phyloP scores from a whole-genome alignment of 2,329 filamentous ascomycete species.

The Fusarium anthophilum region DNA sequence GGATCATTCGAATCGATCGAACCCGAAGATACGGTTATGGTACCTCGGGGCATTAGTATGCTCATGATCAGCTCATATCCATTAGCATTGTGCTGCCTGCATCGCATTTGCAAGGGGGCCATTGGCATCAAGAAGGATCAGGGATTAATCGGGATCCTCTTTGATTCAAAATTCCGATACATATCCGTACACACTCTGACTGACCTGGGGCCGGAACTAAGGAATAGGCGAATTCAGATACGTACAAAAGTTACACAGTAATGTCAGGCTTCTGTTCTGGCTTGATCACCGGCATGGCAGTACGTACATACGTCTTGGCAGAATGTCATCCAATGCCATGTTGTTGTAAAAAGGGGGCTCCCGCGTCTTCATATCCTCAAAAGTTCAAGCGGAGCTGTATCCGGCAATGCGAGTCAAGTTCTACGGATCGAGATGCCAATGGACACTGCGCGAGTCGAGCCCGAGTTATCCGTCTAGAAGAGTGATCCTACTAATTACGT shows the following conservation, averaged over 20 bases:
- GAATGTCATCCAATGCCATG: slow-evolving; percentile 23
- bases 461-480: slow-evolving; percentile 12
- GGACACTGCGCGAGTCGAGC: slow-evolving; percentile 13
- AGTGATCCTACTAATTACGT: slow-evolving; percentile 28
- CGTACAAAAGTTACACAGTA: slow-evolving; percentile 1
- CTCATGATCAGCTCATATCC: slow-evolving; percentile 3
- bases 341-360: slow-evolving; percentile 11
- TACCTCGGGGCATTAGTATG: background rate
- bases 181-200: background rate
- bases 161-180: slow-evolving; percentile 6
- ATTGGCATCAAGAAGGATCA: slow-evolving; percentile 12
- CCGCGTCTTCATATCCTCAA: background rate
- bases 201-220: slow-evolving; percentile 7
- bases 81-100: background rate
- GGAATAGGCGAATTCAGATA: slow-evolving; percentile 16
- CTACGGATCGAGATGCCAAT: background rate
- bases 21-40: slow-evolving; percentile 19
- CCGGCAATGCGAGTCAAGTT: slow-evolving; percentile 26
- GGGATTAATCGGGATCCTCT: slow-evolving; percentile 19
- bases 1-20: slow-evolving; percentile 14
- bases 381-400: background rate
- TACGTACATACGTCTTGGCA: slow-evolving; percentile 18
- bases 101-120: slow-evolving; percentile 1
- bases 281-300: slow-evolving; percentile 16
- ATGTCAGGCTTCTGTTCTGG: slow-evolving; percentile 12